phyloP scores from a whole-genome alignment of 345 rosid species.

The Eucalyptus polyanthemos region DNA sequence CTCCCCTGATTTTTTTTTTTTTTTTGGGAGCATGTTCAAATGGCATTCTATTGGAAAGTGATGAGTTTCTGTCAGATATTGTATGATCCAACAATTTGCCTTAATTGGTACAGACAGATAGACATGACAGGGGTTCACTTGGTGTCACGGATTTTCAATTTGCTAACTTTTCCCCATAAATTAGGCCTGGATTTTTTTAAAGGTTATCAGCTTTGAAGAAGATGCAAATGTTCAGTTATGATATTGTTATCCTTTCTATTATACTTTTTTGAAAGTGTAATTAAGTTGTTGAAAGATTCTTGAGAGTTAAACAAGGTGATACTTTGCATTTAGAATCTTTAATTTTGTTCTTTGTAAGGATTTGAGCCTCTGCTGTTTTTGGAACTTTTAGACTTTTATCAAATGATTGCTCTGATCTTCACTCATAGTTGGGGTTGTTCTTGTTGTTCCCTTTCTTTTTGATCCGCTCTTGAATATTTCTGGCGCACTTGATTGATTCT shows the following conservation, averaged over 20 bases:
- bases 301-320: background rate
- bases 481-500: background rate
- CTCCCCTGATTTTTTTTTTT: background rate
- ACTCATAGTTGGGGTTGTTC: background rate
- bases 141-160: background rate
- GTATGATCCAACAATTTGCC: background rate
- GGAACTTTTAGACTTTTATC: background rate
- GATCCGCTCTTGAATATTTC: background rate
- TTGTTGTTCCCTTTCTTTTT: background rate
- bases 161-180: background rate
- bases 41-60: background rate
- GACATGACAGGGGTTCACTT: background rate
- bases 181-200: background rate
- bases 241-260: background rate
- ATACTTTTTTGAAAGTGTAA: background rate
- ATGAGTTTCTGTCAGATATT: background rate
- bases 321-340: background rate
- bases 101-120: background rate
- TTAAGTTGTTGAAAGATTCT: background rate
- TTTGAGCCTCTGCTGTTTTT: background rate
- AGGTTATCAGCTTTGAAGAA: background rate
- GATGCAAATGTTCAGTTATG: background rate
- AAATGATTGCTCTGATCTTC: background rate
- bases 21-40: background rate
- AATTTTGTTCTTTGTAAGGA: background rate